Base-by-base conservation (phyloP, 306 rosid genomes). In the Casuarina glauca region DNA sequence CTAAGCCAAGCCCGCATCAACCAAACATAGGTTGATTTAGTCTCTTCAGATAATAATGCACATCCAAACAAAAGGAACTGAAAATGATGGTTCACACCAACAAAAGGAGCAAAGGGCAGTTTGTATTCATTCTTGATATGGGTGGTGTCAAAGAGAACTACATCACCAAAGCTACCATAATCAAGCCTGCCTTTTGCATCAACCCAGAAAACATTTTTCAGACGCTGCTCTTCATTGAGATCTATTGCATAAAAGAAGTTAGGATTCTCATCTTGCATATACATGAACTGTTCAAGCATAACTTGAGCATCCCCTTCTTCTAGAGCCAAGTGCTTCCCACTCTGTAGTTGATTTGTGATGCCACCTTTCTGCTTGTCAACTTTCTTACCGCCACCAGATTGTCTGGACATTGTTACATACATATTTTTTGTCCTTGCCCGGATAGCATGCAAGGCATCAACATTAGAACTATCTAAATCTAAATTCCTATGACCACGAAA, bases 231-330 rank as follows among this genome's bases (percentile, higher is more conserved):
- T 77, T 82, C 85, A 75, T 84, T 84, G 71, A 87, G 73, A 80
- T 87, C 83, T 38, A 84, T 62, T 3, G 88, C 88, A 74, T 84
- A 87, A 72, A 87, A 87, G 81, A 84, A 87, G 71, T 82, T 77
- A 2, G 90, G 90, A 77, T 84, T 82, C 76, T 84, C 88, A 66
- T 82, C 81, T 67, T 84, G 88, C 88, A 87, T 84, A 73, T 73
- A 15, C 20, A 82, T 69, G 78, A 87, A 84, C 66, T 82, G 76
- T 68, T 76, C 86, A 6, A 84, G 74, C 82, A 87, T 60, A 39
- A 73, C 62, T 54, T 79, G 82, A 76, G 87, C 75, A 82, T 84
- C 86, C 51, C 86, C 86, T 81, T 76, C 82, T 11, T 79, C 88
- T 42, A 81, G 44, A 73, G 75, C 81, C 72, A 87, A 78, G 70